A percentile compares a stretch with the other conserved stretches of the same genome.
Conservation (phyloP, 225 moss, liverwort and hornwort species). For the Polytrichum formosum region DNA sequence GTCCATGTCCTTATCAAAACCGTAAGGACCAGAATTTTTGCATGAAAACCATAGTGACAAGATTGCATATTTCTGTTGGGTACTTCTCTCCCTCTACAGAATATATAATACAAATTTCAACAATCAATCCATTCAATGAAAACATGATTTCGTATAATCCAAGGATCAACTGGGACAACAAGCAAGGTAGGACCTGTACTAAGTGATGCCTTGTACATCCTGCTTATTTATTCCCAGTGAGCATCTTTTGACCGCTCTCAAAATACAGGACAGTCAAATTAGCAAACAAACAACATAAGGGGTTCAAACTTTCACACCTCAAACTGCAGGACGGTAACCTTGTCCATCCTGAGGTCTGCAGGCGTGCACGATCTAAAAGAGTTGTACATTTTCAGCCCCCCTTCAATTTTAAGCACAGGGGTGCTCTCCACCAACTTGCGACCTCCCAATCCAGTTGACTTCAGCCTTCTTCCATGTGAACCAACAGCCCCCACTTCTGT, state of each 20-base stretch:
- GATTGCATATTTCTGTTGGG: too few species aligned
- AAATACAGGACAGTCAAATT: not conserved
- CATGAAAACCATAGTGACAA: too few species aligned
- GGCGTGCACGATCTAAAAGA: constrained; percentile 41
- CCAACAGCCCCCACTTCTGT: constrained; percentile 5
- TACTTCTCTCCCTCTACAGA: too few species aligned
- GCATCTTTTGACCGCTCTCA: too few species aligned
- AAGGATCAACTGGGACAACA: too few species aligned
- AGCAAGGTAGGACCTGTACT: not conserved
- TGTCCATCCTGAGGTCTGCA: constrained; percentile 35
- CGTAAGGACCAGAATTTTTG: too few species aligned
- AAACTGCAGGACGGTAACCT: constrained; percentile 49
- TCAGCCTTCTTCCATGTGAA: constrained; percentile 3
- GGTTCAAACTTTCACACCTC: constrained; percentile 30
- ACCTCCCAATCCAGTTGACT: constrained; percentile 5
- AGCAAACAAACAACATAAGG: not conserved
- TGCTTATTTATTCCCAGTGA: not conserved
- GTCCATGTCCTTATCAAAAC: too few species aligned
- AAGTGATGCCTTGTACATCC: not conserved
- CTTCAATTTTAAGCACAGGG: constrained; percentile 33
- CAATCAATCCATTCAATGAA: too few species aligned
- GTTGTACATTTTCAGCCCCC: constrained; percentile 35
- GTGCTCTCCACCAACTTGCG: constrained; percentile 31
- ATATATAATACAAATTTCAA: too few species aligned
- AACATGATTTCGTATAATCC: too few species aligned